Evolutionary conservation across 1,284 basidiomycete genomes (phyloP), one percentile per base, ranked within the genome.

Genomic region (Tetrapyrgos nigripes): DNA sequence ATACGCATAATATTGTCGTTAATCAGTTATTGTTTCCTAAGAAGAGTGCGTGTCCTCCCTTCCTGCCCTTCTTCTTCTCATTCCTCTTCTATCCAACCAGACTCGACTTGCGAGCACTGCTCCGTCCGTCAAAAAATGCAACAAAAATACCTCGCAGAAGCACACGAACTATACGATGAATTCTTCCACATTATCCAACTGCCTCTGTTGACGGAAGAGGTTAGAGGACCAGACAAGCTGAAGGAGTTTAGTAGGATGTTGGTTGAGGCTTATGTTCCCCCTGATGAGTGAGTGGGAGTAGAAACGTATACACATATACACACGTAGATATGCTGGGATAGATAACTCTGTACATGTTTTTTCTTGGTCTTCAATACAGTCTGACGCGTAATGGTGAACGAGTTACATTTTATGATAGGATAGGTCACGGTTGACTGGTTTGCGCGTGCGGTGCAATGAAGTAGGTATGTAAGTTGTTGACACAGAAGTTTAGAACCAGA

Each of bases 1-100:
- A 99, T 76, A 98, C 96, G 47, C 97, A 99, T 76, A 95, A 96
- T 73, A 99, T 99, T 68, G 95, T 99, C 55, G 95, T 98, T 65
- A 99, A 99, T 74, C 97, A 99, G 77, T 81, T 99, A 10, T 81
- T 99, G 44, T 98, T 94, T 83, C 97, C 97, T 21, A 96, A 93
- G 79, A 83, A 89, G 71, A 86, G 93, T 93, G 70, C 64, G 89
- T 77, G 23, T 17, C 50, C 51, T 21, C 44, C 37, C 49, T 46
- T 43, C 17, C 19, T 23, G 6, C 33, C 4, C 3, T 50, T 5
- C 24, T 27, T 45, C 27, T 13, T 14, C 23, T 19, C 37, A 44
- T 27, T 23, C 58, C 52, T 53, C 50, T 28, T 49, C 28, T 21
- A 26, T 50, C 46, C 37, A 35, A 49, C n/a, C 60, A 94, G 94